Percentiles rank a stretch among this genome's conserved stretches.
Conservation (phyloP, 2,329 filamentous ascomycete species). For the Fusarium torulosum region DNA sequence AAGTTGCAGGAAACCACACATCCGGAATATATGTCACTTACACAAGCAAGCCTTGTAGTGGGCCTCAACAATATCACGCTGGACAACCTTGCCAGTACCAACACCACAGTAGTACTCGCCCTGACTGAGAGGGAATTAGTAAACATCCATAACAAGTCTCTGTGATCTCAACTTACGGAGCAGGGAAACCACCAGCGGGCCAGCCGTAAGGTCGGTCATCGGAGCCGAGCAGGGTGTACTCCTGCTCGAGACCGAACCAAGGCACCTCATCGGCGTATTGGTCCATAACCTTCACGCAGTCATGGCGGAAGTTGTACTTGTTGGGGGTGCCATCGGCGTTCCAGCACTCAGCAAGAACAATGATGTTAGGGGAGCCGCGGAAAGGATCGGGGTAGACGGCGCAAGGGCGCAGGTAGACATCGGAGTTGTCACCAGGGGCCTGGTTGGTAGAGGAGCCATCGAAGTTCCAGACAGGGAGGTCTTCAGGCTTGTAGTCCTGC, state of each 20-base stretch:
- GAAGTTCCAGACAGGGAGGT: conserved; percentile 69
- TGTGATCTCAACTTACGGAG: conserved; percentile 63
- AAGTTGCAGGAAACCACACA: too few relatives aligned
- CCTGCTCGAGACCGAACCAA: conserved; percentile 98
- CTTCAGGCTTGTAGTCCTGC: conserved; percentile 63
- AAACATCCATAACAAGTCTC: not conserved
- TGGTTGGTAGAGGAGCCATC: conserved; percentile 90
- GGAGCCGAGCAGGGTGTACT: conserved; percentile 85
- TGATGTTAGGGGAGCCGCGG: conserved; percentile 89
- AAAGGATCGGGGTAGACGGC: conserved; percentile 94
- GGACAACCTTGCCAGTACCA: conserved; percentile 95
- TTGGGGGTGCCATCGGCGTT: conserved; percentile 94
- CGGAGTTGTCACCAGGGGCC: conserved; percentile 94
- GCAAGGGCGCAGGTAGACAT: conserved; percentile 94
- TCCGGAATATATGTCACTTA: conserved; percentile 32
- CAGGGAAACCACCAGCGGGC: conserved; percentile 81
- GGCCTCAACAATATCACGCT: conserved; percentile 93
- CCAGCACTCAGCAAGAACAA: conserved; percentile 96
- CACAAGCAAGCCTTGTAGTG: conserved; percentile 76
- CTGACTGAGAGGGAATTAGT: conserved; percentile 48
- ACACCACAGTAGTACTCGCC: conserved; percentile 81
- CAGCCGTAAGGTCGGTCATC: conserved; percentile 88
- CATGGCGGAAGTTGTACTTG: conserved; percentile 98
- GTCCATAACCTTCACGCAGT: conserved; percentile 90
- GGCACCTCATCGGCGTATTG: conserved; percentile 84